Conservation (phyloP, 2,329 filamentous ascomycete species). For the Fusarium euwallaceae region DNA sequence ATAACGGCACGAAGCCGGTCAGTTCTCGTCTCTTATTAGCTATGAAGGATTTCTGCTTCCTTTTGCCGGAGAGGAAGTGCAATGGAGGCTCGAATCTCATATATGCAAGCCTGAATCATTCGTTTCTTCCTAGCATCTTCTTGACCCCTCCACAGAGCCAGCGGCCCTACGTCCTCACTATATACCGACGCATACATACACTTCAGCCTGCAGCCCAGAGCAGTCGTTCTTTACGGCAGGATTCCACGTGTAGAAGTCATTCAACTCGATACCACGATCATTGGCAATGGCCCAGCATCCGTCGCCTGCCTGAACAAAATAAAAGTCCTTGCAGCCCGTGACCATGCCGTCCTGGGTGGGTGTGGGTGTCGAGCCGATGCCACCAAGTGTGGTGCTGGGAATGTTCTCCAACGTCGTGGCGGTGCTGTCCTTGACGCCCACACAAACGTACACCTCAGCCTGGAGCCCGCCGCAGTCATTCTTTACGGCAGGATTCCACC, state of each 20-base stretch:
- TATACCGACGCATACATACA: not conserved
- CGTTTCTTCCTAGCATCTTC: not conserved
- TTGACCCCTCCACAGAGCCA: not conserved
- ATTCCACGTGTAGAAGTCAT: not conserved
- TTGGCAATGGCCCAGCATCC: slow-evolving; percentile 9
- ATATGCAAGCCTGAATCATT: not conserved
- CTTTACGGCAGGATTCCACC: not conserved
- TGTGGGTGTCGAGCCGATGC: not conserved
- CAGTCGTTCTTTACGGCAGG: not conserved
- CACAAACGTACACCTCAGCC: not conserved
- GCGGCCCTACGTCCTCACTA: not conserved
- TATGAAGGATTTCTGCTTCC: not conserved
- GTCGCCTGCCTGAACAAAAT: not conserved
- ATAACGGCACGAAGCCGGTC: not conserved
- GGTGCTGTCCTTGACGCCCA: not conserved
- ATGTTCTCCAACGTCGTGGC: not conserved
- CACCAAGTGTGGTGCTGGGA: not conserved
- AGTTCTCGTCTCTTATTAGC: not conserved
- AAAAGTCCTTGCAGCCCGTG: not conserved
- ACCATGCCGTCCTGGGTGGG: slow-evolving; percentile 9
- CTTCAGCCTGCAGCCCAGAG: not conserved
- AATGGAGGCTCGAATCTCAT: not conserved
- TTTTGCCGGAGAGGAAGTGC: not conserved
- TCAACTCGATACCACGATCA: not conserved
- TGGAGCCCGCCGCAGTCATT: not conserved